These are phyloP conservation scores for Vicia faba DNA, from an alignment of 306 rosid species.

Conservation along the genomic window DNA sequence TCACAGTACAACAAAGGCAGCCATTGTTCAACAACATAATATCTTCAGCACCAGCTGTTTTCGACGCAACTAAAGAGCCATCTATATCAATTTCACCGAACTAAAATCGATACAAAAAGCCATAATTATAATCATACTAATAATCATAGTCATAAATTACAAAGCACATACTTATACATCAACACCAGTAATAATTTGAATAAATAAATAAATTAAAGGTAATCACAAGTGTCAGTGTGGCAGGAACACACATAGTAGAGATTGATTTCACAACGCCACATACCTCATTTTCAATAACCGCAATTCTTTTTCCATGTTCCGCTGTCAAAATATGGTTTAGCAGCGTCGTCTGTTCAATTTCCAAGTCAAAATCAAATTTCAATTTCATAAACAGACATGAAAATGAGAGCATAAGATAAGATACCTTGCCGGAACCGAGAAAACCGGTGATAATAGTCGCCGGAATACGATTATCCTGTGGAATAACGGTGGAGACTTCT, in stretches of 20 bases:
- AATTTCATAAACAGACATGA: neutral
- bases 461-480: constrained; percentile 75
- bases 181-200: neutral
- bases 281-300: constrained; percentile 80
- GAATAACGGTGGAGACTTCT: constrained; percentile 55
- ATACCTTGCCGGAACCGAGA: constrained; percentile 94
- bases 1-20: constrained; percentile 96
- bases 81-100: constrained; percentile 93
- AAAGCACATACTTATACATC: no score
- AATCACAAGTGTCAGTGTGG: neutral
- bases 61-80: constrained; percentile 87
- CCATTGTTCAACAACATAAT: constrained; percentile 92
- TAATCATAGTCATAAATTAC: no score
- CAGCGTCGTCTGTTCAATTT: constrained; percentile 73
- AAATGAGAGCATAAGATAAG: neutral
- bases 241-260: no score
- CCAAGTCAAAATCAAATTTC: constrained; percentile 31
- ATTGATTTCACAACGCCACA: neutral
- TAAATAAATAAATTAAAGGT: constrained; percentile 8
- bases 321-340: constrained; percentile 90
- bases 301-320: constrained; percentile 91
- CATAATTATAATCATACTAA: no score
- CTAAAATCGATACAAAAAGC: constrained; percentile 39
- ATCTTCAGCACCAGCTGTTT: constrained; percentile 91
- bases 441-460: constrained; percentile 96